Evolutionary conservation across 768 basidiomycete genomes (phyloP).

Genomic region (Pholiota molesta): DNA sequence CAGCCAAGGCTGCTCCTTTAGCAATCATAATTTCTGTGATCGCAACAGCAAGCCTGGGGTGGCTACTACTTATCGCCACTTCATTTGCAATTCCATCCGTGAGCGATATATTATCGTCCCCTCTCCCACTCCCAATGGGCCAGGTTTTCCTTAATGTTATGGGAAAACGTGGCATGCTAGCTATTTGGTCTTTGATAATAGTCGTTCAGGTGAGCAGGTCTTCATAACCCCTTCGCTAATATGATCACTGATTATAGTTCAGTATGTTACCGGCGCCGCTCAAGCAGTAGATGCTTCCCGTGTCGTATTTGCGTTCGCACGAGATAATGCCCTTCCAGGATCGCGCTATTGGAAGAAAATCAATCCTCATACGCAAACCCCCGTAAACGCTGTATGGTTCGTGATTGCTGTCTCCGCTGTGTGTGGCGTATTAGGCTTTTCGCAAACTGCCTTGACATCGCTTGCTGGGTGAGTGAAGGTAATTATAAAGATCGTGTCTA

Average conservation of each 20-base stretch:
- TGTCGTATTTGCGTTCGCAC: conserved; percentile 74
- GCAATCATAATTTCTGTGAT: conserved; percentile 70
- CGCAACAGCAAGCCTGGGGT: conserved; percentile 62
- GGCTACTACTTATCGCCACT: conserved; percentile 65
- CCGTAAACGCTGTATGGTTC: conserved; percentile 78
- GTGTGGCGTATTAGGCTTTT: conserved; percentile 70
- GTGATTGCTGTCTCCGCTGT: conserved; percentile 60
- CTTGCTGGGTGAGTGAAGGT: conserved; percentile 56
- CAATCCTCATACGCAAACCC: conserved; percentile 62
- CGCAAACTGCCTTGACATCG: conserved; percentile 60
- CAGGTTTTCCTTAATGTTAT: conserved; percentile 68
- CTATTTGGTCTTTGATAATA: conserved; percentile 72
- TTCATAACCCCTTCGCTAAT: not conserved
- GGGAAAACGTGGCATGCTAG: conserved; percentile 72
- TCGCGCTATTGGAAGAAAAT: conserved; percentile 72
- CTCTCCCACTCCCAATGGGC: conserved; percentile 69
- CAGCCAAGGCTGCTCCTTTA: conserved; percentile 64
- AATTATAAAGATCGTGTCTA: not conserved
- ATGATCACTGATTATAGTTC: not conserved
- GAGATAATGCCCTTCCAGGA: conserved; percentile 75
- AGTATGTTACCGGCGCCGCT: conserved; percentile 76
- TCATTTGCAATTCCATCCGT: conserved; percentile 68
- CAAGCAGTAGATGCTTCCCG: conserved; percentile 78
- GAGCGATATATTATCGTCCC: conserved; percentile 45
- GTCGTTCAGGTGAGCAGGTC: conserved; percentile 45